Evolutionary conservation across 345 rosid species (phyloP).

Genomic region (Trapa incisa): DNA sequence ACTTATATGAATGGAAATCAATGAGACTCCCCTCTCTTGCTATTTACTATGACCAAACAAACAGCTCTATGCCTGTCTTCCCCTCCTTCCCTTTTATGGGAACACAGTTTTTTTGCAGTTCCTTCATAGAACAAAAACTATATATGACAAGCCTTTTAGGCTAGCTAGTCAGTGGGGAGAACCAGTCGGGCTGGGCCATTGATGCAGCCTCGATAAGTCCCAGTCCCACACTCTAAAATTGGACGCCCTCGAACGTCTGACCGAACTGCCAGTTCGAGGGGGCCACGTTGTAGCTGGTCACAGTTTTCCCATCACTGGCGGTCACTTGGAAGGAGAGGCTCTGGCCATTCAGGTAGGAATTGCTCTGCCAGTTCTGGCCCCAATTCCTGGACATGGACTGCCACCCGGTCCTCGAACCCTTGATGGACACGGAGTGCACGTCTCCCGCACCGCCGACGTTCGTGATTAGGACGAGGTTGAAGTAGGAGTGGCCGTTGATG

Average conservation of each 20-base stretch:
- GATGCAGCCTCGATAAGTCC: constrained; percentile 16
- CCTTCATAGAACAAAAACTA: neutral
- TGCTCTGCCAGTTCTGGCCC: constrained; percentile 99
- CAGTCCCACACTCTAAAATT: constrained; percentile 2
- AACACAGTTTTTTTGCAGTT: too few relatives aligned
- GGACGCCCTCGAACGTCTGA: constrained; percentile 10
- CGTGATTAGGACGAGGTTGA: constrained; percentile 72
- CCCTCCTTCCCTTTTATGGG: neutral
- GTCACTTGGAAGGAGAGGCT: constrained; percentile 77
- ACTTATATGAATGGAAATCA: constrained; percentile 2
- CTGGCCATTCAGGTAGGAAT: constrained; percentile 66
- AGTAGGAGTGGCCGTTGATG: constrained; percentile 83
- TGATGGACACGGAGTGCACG: constrained; percentile 55
- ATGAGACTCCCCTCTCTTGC: neutral
- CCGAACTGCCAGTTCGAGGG: constrained; percentile 28
- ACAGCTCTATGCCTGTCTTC: neutral
- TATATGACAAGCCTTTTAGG: constrained; percentile 8
- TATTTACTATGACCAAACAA: neutral
- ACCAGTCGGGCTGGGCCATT: constrained; percentile 55
- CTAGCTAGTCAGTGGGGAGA: constrained; percentile 50
- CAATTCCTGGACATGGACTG: constrained; percentile 87
- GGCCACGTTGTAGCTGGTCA: constrained; percentile 41
- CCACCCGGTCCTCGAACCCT: constrained; percentile 76
- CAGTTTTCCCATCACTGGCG: constrained; percentile 66
- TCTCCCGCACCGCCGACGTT: constrained; percentile 92